Base-by-base conservation (phyloP, 176 grass and related monocot species). In the bread wheat (Triticum aestivum) region DNA sequence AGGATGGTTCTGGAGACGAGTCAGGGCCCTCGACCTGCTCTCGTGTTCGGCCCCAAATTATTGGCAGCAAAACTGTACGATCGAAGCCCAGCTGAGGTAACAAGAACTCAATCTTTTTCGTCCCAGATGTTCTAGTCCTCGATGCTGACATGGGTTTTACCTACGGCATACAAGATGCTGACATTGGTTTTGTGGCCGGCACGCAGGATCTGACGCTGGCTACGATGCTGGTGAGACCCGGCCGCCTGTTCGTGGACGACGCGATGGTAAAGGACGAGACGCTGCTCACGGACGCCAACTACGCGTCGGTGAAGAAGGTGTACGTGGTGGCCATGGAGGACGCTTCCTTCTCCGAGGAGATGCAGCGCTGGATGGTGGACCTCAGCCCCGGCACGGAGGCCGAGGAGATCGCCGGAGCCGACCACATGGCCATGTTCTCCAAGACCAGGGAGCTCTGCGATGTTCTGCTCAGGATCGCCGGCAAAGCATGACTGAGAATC, bases 381-480 rank as follows among this genome's bases (percentile, higher is more conserved):
- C 35, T 41, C 4, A 71, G 68, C 68, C 68, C 68, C 37, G 17
- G 33, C 38, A 21, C 20, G 3, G 86, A 91, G 69, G 84, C 78
- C 24, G 88, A 78, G 82, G 91, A 93, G 78, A 83, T 95, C 59
- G 65, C 83, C 42, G 84, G 84, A 9, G 91, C 87, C 0, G 94
- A 93, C 52, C 94, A 95, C 18, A 87, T 86, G 78, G 82, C 62
- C 56, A 95, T 95, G 91, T 23, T 79, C 64, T 93, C 87, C 27
- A 88, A 83, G 35, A 87, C 91, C 11, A 51, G 33, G 33, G 78
- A 93, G 37, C 81, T 95, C 0, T 88, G 72, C 20, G 75, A 84
- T 61, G 39, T 87, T 27, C 78, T 93, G 21, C 37, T 89, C 13
- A 73, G 71, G 26, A 73, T 91, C 3, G 77, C 72, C 65, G 2